Percentiles rank a stretch among this genome's conserved stretches.
These are phyloP conservation scores for Cladophialophora psammophila DNA, from an alignment of 2,329 filamentous ascomycete genomes.

Conservation along the genomic window DNA sequence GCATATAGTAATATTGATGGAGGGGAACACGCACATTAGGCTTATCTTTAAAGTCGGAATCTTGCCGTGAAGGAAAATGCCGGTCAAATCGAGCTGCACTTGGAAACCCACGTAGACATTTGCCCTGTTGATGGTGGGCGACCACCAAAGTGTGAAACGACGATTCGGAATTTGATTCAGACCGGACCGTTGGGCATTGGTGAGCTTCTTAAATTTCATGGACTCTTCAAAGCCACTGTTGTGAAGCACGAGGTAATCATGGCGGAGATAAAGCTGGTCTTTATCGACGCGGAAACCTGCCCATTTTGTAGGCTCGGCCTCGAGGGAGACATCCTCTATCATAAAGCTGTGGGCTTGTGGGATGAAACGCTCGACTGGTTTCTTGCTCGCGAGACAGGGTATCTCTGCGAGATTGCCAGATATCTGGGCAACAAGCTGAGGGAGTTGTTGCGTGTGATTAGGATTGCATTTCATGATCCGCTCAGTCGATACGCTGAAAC, in stretches of 20 bases:
- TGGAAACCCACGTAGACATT: slow-evolving; percentile 99
- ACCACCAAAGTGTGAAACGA: slow-evolving; percentile 99
- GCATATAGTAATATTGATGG: neutral
- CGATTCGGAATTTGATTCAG: slow-evolving; percentile 98
- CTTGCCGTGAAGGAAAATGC: slow-evolving; percentile 98
- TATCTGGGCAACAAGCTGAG: too few species aligned
- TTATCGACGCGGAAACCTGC: slow-evolving; percentile 60
- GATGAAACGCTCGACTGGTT: slow-evolving; percentile 11
- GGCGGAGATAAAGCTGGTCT: slow-evolving; percentile 60
- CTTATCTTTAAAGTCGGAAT: slow-evolving; percentile 98
- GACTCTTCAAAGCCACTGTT: slow-evolving; percentile 49
- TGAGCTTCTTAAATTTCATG: slow-evolving; percentile 99
- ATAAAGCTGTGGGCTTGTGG: slow-evolving; percentile 48
- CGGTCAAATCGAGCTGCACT: slow-evolving; percentile 94
- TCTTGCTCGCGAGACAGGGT: neutral
- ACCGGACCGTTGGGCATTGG: slow-evolving; percentile 95
- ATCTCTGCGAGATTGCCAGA: too few species aligned
- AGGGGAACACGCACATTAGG: slow-evolving; percentile 66
- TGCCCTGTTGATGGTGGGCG: slow-evolving; percentile 44
- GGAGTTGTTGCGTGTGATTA: too few species aligned
- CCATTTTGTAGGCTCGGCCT: slow-evolving; percentile 55
- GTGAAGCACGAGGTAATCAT: slow-evolving; percentile 58
- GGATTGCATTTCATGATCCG: too few species aligned
- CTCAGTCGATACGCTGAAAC: too few species aligned
- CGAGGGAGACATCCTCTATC: slow-evolving; percentile 54